Conservation (phyloP, 106 monocot genomes). For the Apostasia shenzhenica region DNA sequence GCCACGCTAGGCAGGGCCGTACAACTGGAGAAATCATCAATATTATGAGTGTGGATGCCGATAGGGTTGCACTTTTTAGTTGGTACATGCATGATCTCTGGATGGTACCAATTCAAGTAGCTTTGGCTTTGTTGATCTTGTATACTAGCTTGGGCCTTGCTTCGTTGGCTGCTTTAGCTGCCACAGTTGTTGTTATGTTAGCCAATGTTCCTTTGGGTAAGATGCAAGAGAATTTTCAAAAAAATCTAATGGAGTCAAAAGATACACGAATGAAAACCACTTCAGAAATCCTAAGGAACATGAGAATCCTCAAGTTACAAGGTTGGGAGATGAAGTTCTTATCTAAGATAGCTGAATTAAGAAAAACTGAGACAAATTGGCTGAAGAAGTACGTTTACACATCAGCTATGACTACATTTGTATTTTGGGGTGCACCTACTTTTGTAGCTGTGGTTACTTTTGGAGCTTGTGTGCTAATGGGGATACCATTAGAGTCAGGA, state of each 20-base stretch:
- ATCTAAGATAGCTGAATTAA: conserved; percentile 52
- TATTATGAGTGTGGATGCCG: conserved; percentile 81
- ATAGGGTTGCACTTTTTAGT: conserved; percentile 49
- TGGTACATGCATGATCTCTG: conserved; percentile 91
- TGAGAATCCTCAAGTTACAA: conserved; percentile 94
- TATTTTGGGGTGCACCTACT: conserved; percentile 75
- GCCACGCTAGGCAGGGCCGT: conserved; percentile 51
- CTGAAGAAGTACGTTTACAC: conserved; percentile 63
- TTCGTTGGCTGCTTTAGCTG: conserved; percentile 59
- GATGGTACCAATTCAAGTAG: conserved; percentile 75
- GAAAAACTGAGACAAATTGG: conserved; percentile 67
- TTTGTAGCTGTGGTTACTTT: conserved; percentile 83
- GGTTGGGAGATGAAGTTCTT: conserved; percentile 98
- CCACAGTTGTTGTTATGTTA: conserved; percentile 61
- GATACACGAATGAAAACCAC: conserved; percentile 86
- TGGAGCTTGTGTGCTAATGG: conserved; percentile 68
- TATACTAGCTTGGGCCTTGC: conserved; percentile 67
- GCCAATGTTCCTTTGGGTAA: conserved; percentile 57
- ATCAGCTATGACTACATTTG: conserved; percentile 40
- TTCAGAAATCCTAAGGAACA: conserved; percentile 78
- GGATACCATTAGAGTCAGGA: conserved; percentile 75
- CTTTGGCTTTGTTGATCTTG: conserved; percentile 54
- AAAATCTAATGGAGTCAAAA: conserved; percentile 81
- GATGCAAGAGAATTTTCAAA: conserved; percentile 67
- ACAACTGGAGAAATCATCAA: conserved; percentile 85